These are phyloP conservation scores for Sextonia rubra DNA, from an alignment of 164 flowering plant species.

Conservation along the genomic window DNA sequence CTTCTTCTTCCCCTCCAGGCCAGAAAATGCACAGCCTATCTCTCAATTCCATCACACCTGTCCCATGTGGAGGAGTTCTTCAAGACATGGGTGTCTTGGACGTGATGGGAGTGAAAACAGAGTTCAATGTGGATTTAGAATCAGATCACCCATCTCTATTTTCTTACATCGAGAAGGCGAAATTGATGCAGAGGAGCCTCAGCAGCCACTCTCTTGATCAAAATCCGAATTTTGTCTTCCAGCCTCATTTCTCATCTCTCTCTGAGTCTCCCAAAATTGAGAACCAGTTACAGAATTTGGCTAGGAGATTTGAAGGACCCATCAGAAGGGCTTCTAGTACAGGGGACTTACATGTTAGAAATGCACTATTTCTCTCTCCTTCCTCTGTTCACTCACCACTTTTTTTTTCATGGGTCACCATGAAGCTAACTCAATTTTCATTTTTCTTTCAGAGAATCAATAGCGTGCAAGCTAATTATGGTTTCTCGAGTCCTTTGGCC, in stretches of 20 bases:
- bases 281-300: conserved; percentile 30
- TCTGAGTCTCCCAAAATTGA: conserved; percentile 30
- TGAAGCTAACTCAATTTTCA: not conserved
- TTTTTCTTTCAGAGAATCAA: conserved; percentile 21
- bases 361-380: not conserved
- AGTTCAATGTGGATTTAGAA: conserved; percentile 24
- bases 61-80: conserved; percentile 18
- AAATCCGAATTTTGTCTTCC: conserved; percentile 27
- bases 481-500: conserved; percentile 34
- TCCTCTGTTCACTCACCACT: not conserved
- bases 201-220: conserved; percentile 54
- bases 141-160: conserved; percentile 2
- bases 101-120: conserved; percentile 31
- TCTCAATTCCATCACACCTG: conserved; percentile 18
- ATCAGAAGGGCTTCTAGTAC: conserved; percentile 79
- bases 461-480: conserved; percentile 17
- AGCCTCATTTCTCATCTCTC: conserved; percentile 34
- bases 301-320: conserved; percentile 33
- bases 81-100: conserved; percentile 19
- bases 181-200: conserved; percentile 58
- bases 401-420: not conserved
- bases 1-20: conserved; percentile 61
- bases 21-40: conserved; percentile 38
- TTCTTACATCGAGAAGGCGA: conserved; percentile 16
- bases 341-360: conserved; percentile 68